phyloP scores from a whole-genome alignment of 106 monocot species.

The Acorus calamus region DNA sequence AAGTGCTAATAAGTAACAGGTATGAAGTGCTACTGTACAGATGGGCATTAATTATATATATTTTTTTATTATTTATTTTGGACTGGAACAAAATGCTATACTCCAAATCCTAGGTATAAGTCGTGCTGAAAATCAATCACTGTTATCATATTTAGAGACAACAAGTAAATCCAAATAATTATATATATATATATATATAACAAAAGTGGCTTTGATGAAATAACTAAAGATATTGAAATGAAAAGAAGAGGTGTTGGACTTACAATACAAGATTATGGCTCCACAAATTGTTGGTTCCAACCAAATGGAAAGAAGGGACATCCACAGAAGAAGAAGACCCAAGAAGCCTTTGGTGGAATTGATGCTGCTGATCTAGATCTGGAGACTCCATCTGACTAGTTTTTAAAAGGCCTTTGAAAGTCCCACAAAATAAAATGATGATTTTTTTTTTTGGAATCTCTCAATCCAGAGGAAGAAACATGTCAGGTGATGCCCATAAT shows the following conservation, averaged over 20 bases:
- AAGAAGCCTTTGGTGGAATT: conserved; percentile 6
- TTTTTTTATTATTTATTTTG: no score
- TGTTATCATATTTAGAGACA: no score
- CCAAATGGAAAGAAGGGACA: conserved; percentile 1
- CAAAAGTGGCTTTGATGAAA: not conserved
- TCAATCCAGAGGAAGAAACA: conserved; percentile 1
- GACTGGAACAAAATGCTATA: conserved; percentile 7
- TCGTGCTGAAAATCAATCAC: no score
- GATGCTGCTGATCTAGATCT: conserved; percentile 11
- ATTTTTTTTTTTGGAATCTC: conserved; percentile 7
- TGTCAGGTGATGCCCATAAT: not conserved
- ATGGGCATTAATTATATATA: no score
- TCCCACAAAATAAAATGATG: conserved; percentile 21
- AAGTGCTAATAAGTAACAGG: no score
- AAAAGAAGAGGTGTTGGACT: not conserved
- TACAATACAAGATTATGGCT: conserved; percentile 7
- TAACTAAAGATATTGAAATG: not conserved
- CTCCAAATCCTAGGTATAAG: conserved; percentile 37
- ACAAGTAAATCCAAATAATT: no score
- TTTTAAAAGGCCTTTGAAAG: conserved; percentile 7
- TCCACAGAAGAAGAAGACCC: conserved; percentile 5
- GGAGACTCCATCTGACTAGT: conserved; percentile 22
- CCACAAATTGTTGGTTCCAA: conserved; percentile 4
- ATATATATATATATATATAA: not conserved
- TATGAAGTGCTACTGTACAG: no score